These are phyloP conservation scores for Diaporthe citriasiana DNA, from an alignment of 2,329 filamentous ascomycete genomes.

Conservation along the genomic window DNA sequence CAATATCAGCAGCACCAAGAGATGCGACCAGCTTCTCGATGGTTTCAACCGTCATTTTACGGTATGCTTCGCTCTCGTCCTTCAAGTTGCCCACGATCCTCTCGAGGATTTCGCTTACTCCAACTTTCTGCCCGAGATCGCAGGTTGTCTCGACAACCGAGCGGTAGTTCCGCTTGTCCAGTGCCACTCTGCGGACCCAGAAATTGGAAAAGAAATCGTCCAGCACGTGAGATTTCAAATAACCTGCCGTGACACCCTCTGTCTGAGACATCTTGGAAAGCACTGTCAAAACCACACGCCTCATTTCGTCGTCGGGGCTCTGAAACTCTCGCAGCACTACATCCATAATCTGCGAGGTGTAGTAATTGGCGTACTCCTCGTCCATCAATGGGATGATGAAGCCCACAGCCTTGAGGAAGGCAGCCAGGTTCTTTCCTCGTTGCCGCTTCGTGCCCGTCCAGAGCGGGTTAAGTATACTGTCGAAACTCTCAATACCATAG, in stretches of 20 bases:
- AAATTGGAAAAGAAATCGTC: conserved; percentile 99
- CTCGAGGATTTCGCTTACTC: conserved; percentile 93
- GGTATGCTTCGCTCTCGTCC: conserved; percentile 97
- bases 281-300: conserved; percentile 98
- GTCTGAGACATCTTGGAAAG: conserved; percentile 96
- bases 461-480: conserved; percentile 95
- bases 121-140: conserved; percentile 97
- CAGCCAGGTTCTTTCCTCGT: conserved; percentile 93
- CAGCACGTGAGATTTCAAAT: conserved; percentile 94
- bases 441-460: conserved; percentile 98
- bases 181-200: conserved; percentile 96
- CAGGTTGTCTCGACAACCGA: conserved; percentile 99
- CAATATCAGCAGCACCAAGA: conserved; percentile 93
- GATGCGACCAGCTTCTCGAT: conserved; percentile 96
- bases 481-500: conserved; percentile 99
- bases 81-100: conserved; percentile 95
- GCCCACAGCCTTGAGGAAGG: conserved; percentile 96
- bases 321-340: conserved; percentile 96
- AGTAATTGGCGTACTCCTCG: conserved; percentile 99
- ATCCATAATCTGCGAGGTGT: conserved; percentile 99
- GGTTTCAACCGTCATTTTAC: conserved; percentile 99
- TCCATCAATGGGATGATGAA: conserved; percentile 99
- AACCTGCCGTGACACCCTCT: conserved; percentile 93
- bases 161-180: conserved; percentile 97
- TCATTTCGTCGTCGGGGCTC: conserved; percentile 99